A percentile compares a stretch with the other conserved stretches of the same genome.
Evolutionary conservation across 495 filamentous ascomycete genomes (phyloP).

Genomic region (Podospora bellae-mahoneyi): DNA sequence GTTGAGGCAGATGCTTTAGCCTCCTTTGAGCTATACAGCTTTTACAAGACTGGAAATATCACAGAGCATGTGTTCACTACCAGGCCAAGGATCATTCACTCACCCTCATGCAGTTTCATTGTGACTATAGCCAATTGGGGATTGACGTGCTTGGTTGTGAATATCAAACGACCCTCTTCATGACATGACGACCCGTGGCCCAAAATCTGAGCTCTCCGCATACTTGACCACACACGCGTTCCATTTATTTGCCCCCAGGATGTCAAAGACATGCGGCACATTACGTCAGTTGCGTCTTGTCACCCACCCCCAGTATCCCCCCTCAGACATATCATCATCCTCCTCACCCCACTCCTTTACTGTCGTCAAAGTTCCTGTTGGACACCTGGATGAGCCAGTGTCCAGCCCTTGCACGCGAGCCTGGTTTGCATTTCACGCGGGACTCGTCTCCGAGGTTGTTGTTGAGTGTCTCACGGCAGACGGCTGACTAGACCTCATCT

Average conservation of each 20-base stretch:
- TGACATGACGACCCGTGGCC: neutral
- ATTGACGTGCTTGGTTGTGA: too few species aligned
- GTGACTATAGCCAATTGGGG: too few species aligned
- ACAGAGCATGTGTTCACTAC: too few species aligned
- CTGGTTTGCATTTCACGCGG: neutral
- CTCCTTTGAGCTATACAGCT: too few species aligned
- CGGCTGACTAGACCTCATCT: neutral
- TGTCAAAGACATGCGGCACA: neutral
- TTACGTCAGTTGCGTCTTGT: neutral
- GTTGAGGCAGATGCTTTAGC: too few species aligned
- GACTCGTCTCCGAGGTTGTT: neutral
- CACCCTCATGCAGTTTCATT: too few species aligned
- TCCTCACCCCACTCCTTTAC: neutral
- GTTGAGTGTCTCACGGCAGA: neutral
- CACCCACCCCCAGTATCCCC: neutral
- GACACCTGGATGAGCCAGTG: neutral
- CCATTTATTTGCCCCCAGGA: neutral
- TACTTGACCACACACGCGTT: neutral
- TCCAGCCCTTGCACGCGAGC: neutral
- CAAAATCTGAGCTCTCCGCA: neutral
- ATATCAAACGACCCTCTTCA: too few species aligned
- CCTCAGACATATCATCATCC: neutral
- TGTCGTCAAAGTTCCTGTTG: neutral
- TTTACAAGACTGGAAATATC: too few species aligned
- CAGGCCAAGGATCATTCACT: too few species aligned